Evolutionary conservation across 139 green algal species (phyloP), one percentile per base, ranked within the genome.

Genomic region (Pseudopediastrum boryanum): DNA sequence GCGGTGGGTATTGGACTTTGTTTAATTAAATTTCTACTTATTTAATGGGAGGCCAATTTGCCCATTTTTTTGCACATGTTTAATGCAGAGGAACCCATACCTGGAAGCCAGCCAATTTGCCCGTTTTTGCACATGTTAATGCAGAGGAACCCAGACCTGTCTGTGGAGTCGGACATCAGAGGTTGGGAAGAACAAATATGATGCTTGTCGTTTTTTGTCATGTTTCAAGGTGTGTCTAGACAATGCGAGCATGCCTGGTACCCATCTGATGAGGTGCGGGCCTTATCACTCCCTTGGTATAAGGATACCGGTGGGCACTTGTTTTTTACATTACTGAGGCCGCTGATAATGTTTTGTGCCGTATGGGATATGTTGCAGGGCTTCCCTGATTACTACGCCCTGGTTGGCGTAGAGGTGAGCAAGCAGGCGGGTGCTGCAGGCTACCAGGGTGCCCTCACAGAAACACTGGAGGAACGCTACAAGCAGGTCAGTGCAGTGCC

Each of bases 301-400:
- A 39, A 35, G 13, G 8, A 3, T 21, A 23, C 16, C 12, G 35
- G 2, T 19, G 63, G 19, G 4, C 2, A 8, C 41, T 7, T 21
- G 51, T 1, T 50, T 2, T 1, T 1, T 8, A 35, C 25, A 6
- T 2, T 54, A 42, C 65, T 52, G 39, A 27, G 23, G 3, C 58
- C 0, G 23, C 58, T 39, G 23, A 10, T 36, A 16, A 39, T 54
- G 65, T 56, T 12, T 56, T 16, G 16, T 16, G 23, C 59, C 43
- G 13, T 74, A 42, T 10, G 29, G 6, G 2, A 1, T 16, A 6
- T 36, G n/a, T 38, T 58, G 56, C 71, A 95, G 88, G 92, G 91
- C 59, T 96, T 96, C 85, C 92, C 92, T 0, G 92, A 96, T 77
- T 92, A 94, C 79, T 90, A 85, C 75, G 80, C 77, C 21, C 73